Percentiles rank a stretch among this genome's conserved stretches.
phyloP scores from a whole-genome alignment of 345 rosid species.

The Linum tenue region DNA sequence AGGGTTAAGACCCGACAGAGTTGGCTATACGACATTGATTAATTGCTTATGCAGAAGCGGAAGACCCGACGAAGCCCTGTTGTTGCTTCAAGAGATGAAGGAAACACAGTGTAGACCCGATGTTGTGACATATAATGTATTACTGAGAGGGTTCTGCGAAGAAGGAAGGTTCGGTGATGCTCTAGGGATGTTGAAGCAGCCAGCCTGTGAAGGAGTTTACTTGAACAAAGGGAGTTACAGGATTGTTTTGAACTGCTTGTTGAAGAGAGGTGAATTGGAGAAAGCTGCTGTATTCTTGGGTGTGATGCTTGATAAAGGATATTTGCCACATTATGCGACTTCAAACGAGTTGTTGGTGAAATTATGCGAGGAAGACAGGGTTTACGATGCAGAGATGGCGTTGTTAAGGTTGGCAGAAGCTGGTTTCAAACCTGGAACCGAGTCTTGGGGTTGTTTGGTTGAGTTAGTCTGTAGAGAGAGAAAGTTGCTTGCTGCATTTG shows the following conservation, averaged over 20 bases:
- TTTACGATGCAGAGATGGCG: slow-evolving; percentile 36
- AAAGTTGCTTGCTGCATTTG: slow-evolving; percentile 46
- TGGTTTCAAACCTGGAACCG: slow-evolving; percentile 56
- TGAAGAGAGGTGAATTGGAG: slow-evolving; percentile 46
- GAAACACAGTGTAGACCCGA: slow-evolving; percentile 56
- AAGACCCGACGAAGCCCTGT: slow-evolving; percentile 41
- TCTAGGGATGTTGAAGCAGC: slow-evolving; percentile 42
- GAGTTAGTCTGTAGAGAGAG: slow-evolving; percentile 61
- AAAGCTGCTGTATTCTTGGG: slow-evolving; percentile 43
- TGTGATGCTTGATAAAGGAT: slow-evolving; percentile 57
- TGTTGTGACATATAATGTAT: slow-evolving; percentile 56
- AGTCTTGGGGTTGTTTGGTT: slow-evolving; percentile 49
- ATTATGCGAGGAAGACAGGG: slow-evolving; percentile 51
- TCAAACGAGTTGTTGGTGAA: slow-evolving; percentile 61
- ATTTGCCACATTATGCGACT: slow-evolving; percentile 64
- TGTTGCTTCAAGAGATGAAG: slow-evolving; percentile 66
- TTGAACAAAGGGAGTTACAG: slow-evolving; percentile 76
- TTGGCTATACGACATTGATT: slow-evolving; percentile 71
- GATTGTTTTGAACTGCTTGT: slow-evolving; percentile 61
- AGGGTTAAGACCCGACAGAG: slow-evolving; percentile 54
- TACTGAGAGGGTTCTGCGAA: slow-evolving; percentile 62
- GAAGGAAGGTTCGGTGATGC: slow-evolving; percentile 60
- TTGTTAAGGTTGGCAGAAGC: slow-evolving; percentile 38
- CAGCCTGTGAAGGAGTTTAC: slow-evolving; percentile 46
- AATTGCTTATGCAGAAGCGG: slow-evolving; percentile 54